Evolutionary conservation across 352 stramenopile genomes (phyloP), one percentile per base, ranked within the genome.

Genomic region (Globisporangium perplexum): DNA sequence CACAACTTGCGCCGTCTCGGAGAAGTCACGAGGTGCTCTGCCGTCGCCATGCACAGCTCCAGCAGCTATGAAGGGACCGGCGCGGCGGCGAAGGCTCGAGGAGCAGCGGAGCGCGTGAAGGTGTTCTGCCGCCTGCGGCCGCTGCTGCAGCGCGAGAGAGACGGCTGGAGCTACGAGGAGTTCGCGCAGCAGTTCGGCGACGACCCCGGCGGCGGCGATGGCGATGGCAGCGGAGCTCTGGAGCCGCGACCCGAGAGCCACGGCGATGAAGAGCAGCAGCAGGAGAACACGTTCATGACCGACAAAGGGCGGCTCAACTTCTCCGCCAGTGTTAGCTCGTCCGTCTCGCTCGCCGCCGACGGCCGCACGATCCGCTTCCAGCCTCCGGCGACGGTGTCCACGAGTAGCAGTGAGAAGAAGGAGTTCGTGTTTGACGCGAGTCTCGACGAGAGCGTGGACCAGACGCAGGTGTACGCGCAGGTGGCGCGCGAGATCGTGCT

Each of bases 61-160:
- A 20, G 15, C n/a, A 14, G 38, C 18, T 7, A 4, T 24, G 11
- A 14, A n/a, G 8, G 24, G 12, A 39, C n/a, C 7, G 11, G 17
- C 17, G 33, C 33, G 11, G 20, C 33, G 7, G 14, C 11, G 18
- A 53, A 28, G 18, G 10, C 18, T 1, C 53, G 53, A 28, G 18
- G 3, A 12, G 22, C 47, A 12, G 22, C 47, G 4, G 80, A 90
- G 60, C 66, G 80, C 30, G 80, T 90, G n/a, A 79, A 73, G 23
- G 77, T 87, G 26, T 90, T 80, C 53, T 88, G 77, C 44, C 77
- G 80, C 8, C 31, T 87, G 38, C 68, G 75, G 6, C 77, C 80
- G 56, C 59, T 88, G 23, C 62, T 90, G 24, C 66, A 76, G 50
- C 71, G 72, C 14, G 77, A 88, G 58, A 74, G 66, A 4, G 72